Evolutionary conservation across 495 filamentous ascomycete genomes (phyloP), one percentile per base, ranked within the genome.

Genomic region (Neurospora sp.): DNA sequence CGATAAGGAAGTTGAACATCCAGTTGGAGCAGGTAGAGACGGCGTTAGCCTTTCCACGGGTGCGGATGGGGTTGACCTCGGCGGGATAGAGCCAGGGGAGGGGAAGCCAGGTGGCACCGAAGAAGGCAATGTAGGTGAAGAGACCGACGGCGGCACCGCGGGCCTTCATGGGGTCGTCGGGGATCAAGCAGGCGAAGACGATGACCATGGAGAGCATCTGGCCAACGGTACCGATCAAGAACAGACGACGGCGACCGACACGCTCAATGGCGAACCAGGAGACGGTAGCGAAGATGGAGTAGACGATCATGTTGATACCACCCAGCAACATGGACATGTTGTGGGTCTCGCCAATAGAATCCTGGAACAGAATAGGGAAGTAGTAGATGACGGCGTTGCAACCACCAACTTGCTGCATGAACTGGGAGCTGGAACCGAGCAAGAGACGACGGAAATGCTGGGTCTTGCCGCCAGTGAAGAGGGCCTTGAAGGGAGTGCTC

Each of bases 311-410:
- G 83, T 93, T 94, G 45, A 94, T 87, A 77, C 92, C 93, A 42
- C 92, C 92, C 7, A 95, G 82, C 16, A 95, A 83, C 12, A 94
- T 79, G 16, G 89, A 85, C 74, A 94, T 84, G 70, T 87, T 86
- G 74, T 90, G 86, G 1, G 77, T 79, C 74, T 87, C 82, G 22
- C 81, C 74, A 74, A 94, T 88, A 22, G 88, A 89, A 12, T 85
- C 78, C 81, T 93, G 79, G 81, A 94, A 93, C 1, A 96, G 86
- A 48, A 94, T 86, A 0, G 92, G 91, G 74, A 92, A 91, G 81
- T 91, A 94, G 85, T 96, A 96, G 77, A 94, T 94, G 75, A 93
- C 90, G 14, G 91, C 92, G 72, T 94, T 94, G 81, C 91, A 93
- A 12, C 89, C 89, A 70, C 88, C 75, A 72, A 94, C 84, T 76